Evolutionary conservation across 805 yeast genomes (phyloP).

Genomic region (Candida jianshihensis): DNA sequence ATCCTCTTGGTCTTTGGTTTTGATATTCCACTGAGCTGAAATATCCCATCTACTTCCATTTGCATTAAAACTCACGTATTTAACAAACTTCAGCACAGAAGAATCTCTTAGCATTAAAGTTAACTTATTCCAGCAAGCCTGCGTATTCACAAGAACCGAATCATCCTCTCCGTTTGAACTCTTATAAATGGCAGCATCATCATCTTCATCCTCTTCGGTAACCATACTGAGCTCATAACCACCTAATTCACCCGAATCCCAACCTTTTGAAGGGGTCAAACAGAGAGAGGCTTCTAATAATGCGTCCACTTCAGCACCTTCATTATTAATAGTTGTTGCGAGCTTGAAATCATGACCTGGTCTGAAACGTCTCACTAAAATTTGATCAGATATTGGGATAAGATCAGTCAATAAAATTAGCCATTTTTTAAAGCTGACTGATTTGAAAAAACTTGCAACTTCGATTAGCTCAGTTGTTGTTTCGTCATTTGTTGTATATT

Average conservation of each 20-base stretch:
- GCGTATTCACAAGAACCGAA: constrained; percentile 69
- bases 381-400: constrained; percentile 55
- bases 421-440: constrained; percentile 65
- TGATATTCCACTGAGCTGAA: constrained; percentile 70
- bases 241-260: constrained; percentile 88
- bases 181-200: constrained; percentile 84
- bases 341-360: constrained; percentile 93
- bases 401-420: constrained; percentile 54
- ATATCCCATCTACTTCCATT: constrained; percentile 93
- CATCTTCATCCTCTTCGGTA: constrained; percentile 38
- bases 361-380: constrained; percentile 78
- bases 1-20: constrained; percentile 31
- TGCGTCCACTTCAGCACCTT: constrained; percentile 27
- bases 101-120: constrained; percentile 76
- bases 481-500: constrained; percentile 14
- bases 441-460: constrained; percentile 51
- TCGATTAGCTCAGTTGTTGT: constrained; percentile 40
- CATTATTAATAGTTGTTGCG: constrained; percentile 57
- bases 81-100: constrained; percentile 82
- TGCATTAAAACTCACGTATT: constrained; percentile 84
- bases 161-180: constrained; percentile 54
- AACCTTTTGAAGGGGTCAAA: constrained; percentile 74
- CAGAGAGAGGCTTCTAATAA: constrained; percentile 74
- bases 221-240: constrained; percentile 93
- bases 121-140: constrained; percentile 79